These are phyloP conservation scores for Bolboschoenus planiculmis DNA, from an alignment of 176 grass and related monocot genomes.

Conservation along the genomic window DNA sequence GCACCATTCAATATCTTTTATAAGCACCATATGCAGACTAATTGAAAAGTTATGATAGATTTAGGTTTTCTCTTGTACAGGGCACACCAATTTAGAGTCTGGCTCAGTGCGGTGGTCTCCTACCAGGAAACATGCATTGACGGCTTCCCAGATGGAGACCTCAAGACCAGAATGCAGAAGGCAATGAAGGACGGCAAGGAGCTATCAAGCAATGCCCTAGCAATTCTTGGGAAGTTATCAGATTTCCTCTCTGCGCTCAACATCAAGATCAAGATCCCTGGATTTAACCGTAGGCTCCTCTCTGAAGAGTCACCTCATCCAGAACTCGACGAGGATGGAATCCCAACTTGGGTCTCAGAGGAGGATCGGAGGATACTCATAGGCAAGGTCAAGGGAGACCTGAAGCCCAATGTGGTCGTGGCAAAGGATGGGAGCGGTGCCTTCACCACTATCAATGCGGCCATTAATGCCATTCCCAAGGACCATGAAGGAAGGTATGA, in stretches of 20 bases:
- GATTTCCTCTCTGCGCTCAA: slow-evolving; percentile 35
- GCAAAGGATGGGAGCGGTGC: slow-evolving; percentile 72
- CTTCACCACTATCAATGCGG: slow-evolving; percentile 80
- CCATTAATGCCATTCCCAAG: slow-evolving; percentile 54
- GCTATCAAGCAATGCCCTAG: slow-evolving; percentile 71
- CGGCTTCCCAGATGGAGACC: slow-evolving; percentile 67
- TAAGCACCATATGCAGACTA: neutral
- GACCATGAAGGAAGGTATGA: slow-evolving; percentile 41
- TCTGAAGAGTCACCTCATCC: slow-evolving; percentile 10
- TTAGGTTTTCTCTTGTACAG: neutral
- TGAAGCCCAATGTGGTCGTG: slow-evolving; percentile 52
- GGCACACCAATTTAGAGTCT: slow-evolving; percentile 44
- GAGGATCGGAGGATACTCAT: slow-evolving; percentile 46
- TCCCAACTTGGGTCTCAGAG: slow-evolving; percentile 42
- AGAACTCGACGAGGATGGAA: slow-evolving; percentile 27
- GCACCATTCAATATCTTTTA: neutral
- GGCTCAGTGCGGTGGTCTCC: slow-evolving; percentile 72
- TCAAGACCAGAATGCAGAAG: slow-evolving; percentile 55
- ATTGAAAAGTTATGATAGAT: neutral
- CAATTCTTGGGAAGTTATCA: slow-evolving; percentile 49
- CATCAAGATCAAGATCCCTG: slow-evolving; percentile 18
- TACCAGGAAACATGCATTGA: slow-evolving; percentile 88
- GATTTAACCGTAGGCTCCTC: slow-evolving; percentile 29
- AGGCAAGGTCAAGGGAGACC: slow-evolving; percentile 34
- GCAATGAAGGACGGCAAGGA: slow-evolving; percentile 47